Base-by-base conservation (phyloP, 2,329 filamentous ascomycete species). In the Aspergillus sp. region DNA sequence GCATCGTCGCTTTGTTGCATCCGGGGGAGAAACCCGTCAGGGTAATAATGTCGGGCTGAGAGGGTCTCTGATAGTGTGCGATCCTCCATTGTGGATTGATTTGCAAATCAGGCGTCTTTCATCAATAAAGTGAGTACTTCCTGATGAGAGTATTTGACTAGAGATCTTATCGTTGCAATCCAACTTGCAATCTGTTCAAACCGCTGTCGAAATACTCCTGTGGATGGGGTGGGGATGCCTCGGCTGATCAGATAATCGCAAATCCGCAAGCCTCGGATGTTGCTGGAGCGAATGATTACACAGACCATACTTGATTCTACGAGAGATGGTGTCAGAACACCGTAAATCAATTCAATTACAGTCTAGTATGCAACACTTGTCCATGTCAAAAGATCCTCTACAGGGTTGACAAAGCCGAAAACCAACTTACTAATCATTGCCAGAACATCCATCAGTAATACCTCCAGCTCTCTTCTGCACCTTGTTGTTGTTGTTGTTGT, bases 401-500 rank as follows among this genome's bases (percentile, higher is more conserved):
- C 5, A 7, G 25, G 3, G 25, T 9, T 11, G 25, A 29, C 25
- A 29, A 3, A 29, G 11, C 3, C 32, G 5, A 38, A n/a, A 38
- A 17, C 34, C 14, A 6, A 7, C 29, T 7, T 13, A 45, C 43
- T n/a, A 29, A 40, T 42, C 47, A 49, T 42, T 43, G 7, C 47
- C 38, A 31, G 11, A 9, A 43, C 47, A 49, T n/a, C 47, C 47
- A 43, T 29, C 25, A 29, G 25, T 29, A 7, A 29, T 29, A 49
- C 41, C 4, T 5, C 20, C 11, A 29, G 42, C 19, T 25, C 47
- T 19, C 36, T 43, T 17, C 16, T 19, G 11, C 5, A 54, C 52
- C 44, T 50, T 50, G 45, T 48, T 45, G 19, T 51, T 54, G 16
- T 50, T 50, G 45, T 48, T 45, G 19, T 51, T 54, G 16, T 21